Conservation (phyloP, 306 rosid species). For the Vachellia collinsii region DNA sequence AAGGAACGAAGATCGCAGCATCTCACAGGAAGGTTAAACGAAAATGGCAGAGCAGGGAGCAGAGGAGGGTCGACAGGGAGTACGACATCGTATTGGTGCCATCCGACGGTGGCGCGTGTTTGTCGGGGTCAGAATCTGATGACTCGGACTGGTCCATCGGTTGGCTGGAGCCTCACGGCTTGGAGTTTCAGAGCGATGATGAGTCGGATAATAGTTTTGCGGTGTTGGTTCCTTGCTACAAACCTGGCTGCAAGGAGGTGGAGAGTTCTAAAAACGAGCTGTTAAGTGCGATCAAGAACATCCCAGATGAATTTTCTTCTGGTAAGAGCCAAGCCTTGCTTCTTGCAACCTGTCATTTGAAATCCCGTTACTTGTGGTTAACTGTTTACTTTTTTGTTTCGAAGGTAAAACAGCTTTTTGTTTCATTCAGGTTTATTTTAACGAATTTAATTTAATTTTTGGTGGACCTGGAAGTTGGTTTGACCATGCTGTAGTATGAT, state of each 20-base stretch:
- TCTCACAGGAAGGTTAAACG: constrained; percentile 51
- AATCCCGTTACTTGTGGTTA: neutral
- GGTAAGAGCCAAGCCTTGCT: constrained; percentile 44
- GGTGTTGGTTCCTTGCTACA: constrained; percentile 77
- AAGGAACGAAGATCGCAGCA: constrained; percentile 48
- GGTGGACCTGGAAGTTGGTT: constrained; percentile 8
- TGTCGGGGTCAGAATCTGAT: constrained; percentile 72
- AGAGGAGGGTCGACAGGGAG: constrained; percentile 61
- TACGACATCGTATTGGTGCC: constrained; percentile 71
- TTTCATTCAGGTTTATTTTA: constrained; percentile 2
- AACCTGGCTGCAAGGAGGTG: constrained; percentile 62
- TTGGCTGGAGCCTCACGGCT: constrained; percentile 83
- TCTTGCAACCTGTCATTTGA: neutral
- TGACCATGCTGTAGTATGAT: neutral
- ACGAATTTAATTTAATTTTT: neutral
- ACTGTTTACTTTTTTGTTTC: neutral
- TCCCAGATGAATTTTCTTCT: constrained; percentile 60
- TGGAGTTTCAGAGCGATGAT: constrained; percentile 60
- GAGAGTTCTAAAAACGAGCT: constrained; percentile 58
- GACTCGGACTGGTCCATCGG: constrained; percentile 86
- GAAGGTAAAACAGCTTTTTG: neutral
- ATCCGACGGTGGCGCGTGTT: constrained; percentile 57
- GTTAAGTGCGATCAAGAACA: constrained; percentile 61
- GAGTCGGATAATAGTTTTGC: constrained; percentile 66
- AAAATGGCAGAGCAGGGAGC: constrained; percentile 65